Base-by-base conservation (phyloP, 176 grass and related monocot genomes). In the Canna indica region DNA sequence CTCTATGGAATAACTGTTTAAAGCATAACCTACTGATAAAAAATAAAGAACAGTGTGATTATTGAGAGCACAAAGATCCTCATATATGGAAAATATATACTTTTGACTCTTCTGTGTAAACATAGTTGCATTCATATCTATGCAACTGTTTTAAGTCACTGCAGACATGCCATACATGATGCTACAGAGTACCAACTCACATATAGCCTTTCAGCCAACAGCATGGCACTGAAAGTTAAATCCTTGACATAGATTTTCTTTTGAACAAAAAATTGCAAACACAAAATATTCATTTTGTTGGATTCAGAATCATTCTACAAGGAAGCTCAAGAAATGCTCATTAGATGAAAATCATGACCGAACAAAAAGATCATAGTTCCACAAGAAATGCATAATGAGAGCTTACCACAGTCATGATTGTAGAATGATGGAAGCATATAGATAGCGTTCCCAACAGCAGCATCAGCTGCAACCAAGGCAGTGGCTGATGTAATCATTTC, bases 341-440 rank as follows among this genome's bases (percentile, higher is more conserved):
- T 24, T 11, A 66, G 5, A 42, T 14, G 80, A 74, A 73, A 69
- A 22, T 66, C 33, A 78, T 29, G 20, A 80, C 2, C 10, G 6
- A 73, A 69, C 52, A 62, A 36, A 58, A 14, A 68, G 48, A 39
- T 64, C 60, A 78, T 60, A 41, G 4, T 63, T 63, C 18, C 33
- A 5, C 13, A 75, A 64, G 59, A 26, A 47, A 52, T 33, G 45
- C 11, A 31, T 52, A 20, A 50, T 66, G 29, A 50, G 56, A 64
- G 27, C 61, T 29, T 97, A 97, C 89, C 86, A 3, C 86, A 92
- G 65, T 92, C 94, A 80, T 97, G 89, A 75, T 92, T 97, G 78
- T 97, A 97, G 73, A 90, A 92, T 61, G 94, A 92, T 13, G 94
- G 86, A 69, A 97, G 77, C 78, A 97, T 87, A 61, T 97, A 97